phyloP scores from a whole-genome alignment of 345 rosid genomes.

The Gossypium turneri region DNA sequence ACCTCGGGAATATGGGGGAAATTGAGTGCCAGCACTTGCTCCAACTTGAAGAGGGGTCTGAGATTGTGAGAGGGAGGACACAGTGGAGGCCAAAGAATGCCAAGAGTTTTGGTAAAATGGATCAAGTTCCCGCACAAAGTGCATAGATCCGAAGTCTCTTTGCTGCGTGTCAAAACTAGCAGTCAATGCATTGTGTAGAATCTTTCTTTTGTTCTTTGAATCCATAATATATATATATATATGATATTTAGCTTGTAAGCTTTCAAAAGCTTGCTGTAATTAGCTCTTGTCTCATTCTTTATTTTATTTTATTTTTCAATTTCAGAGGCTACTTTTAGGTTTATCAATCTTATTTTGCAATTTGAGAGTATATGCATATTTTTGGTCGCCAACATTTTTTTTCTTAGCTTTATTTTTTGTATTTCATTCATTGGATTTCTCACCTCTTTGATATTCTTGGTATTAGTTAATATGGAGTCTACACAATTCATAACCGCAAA shows the following conservation, averaged over 20 bases:
- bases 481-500: too few relatives aligned
- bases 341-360: background rate
- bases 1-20: constrained; percentile 34
- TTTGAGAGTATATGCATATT: constrained; percentile 15
- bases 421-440: background rate
- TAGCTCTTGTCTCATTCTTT: constrained; percentile 19
- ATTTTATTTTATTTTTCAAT: background rate
- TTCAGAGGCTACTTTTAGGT: background rate
- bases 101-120: constrained; percentile 32
- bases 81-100: constrained; percentile 74
- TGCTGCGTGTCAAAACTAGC: background rate
- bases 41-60: constrained; percentile 77
- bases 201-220: constrained; percentile 23
- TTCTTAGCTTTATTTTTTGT: background rate
- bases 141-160: constrained; percentile 17
- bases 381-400: background rate
- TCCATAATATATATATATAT: background rate
- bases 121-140: constrained; percentile 35
- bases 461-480: too few relatives aligned
- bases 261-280: constrained; percentile 36
- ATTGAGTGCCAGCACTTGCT: constrained; percentile 94
- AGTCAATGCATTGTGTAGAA: constrained; percentile 30
- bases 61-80: constrained; percentile 86
- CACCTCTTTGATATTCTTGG: background rate
- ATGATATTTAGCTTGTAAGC: background rate